Base-by-base conservation (phyloP, 352 stramenopile species). In the Phytophthora sansomeana region DNA sequence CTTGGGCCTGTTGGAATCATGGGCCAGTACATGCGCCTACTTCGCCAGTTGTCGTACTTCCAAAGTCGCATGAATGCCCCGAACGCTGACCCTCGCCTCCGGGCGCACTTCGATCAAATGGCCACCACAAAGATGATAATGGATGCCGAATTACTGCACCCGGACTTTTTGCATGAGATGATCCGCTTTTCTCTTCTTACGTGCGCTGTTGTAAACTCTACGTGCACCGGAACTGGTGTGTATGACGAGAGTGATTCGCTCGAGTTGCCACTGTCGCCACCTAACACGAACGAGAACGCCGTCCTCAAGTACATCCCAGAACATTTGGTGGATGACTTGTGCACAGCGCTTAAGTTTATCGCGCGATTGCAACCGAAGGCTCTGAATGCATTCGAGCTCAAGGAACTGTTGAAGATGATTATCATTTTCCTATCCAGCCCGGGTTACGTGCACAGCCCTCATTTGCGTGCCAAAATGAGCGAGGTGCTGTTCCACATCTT, bases 401-500 rank as follows among this genome's bases (percentile, higher is more conserved):
- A 95, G 32, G 86, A 97, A 32, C 69, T 98, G 8, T 90, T 98
- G 42, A 80, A 78, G 24, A 92, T 98, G 74, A 91, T 97, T 29
- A 80, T 98, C 6, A 87, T 96, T 36, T 91, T 98, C 42, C 68
- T 99, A 35, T 97, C 93, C 4, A 93, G 89, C 21, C 90, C 92
- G 1, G 71, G 76, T 51, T 90, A 93, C 43, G 86, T 98, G 16
- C 80, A 91, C 41, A 96, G 86, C 47, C 93, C 91, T 36, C 94
- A 99, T 72, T 73, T 99, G 33, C 90, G 97, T 28, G 97, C 97
- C 17, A 98, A 98, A 57, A 94, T 99, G 63, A 98, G 95, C 16
- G 93, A 99, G 77, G 86, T 98, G 5, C 69, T 99, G 19, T 98
- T 98, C 71, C 87, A 98, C 58, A 81, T 98, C 39, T 99, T 98